Evolutionary conservation across 208 protist species (phyloP), one percentile per base, ranked within the genome.

Genomic region (Leishmania mexicana): DNA sequence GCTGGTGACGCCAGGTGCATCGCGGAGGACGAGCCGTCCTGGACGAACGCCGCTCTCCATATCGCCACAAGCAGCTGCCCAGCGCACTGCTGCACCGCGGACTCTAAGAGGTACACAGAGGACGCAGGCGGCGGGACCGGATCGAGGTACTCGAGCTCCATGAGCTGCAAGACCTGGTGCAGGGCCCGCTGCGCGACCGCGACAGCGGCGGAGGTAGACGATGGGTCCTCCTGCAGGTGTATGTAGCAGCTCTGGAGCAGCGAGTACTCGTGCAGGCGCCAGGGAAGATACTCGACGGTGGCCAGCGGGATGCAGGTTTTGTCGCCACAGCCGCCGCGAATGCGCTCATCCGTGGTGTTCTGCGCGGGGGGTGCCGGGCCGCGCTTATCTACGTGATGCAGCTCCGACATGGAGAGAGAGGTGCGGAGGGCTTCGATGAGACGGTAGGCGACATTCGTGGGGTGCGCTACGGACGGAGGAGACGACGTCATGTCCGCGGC

Each of bases 71-170:
- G 73, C 40, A 85, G 78, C 62, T 75, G 70, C 7, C 58, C 54
- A 57, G 77, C 82, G 54, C 82, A 85, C 60, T 87, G 83, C 79
- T 93, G 86, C 65, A 92, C 79, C n/a, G 88, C 79, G 5, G 57
- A 28, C 35, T 91, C 82, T 64, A 96, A 78, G 3, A 88, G 64
- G 24, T 87, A 70, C 58, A 84, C 85, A 35, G 79, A 89, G 70
- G 83, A 74, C 67, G 79, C 19, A 40, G 92, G 87, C 31, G 94
- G 94, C 53, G 89, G 92, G 13, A 95, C 88, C 17, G 86, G 77
- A 79, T 95, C 94, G 40, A 94, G 72, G 76, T 88, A 92, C 84
- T 97, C 94, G 11, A 97, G 82, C 40, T 93, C 87, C 5, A 91
- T 65, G 31, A 97, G 87, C 62, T 96, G 90, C 64, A 86, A 83